These are phyloP conservation scores for Solanum boliviense DNA, from an alignment of 257 asterid species.

Conservation along the genomic window DNA sequence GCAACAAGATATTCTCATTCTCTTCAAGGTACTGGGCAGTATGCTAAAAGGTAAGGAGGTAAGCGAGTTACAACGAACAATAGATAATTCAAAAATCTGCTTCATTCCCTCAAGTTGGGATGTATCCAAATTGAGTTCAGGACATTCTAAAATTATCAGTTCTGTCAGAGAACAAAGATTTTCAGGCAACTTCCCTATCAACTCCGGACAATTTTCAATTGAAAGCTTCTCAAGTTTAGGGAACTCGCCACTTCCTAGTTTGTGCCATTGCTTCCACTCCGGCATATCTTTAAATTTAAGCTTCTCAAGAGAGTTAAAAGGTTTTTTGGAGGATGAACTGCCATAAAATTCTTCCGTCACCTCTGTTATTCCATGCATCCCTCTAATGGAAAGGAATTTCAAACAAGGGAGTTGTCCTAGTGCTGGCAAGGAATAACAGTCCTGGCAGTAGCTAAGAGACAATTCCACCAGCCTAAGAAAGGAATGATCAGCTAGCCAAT, in stretches of 20 bases:
- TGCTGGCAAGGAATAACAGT: conserved; percentile 1
- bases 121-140: neutral
- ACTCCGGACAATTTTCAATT: neutral
- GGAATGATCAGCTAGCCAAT: neutral
- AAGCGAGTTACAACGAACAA: neutral
- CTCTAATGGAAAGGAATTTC: neutral
- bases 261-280: neutral
- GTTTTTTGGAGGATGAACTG: neutral
- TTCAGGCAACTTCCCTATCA: neutral
- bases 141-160: neutral
- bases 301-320: neutral
- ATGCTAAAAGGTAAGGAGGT: neutral
- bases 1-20: fast-evolving
- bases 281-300: neutral
- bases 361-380: neutral
- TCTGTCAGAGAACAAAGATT: neutral
- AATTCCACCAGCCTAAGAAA: neutral
- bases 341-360: neutral
- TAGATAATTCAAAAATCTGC: fast-evolving
- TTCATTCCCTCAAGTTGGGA: neutral
- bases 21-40: neutral
- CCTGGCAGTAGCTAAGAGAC: neutral
- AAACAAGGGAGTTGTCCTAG: neutral
- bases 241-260: neutral
- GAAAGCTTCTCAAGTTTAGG: neutral